phyloP scores from a whole-genome alignment of 257 asterid species.

The Leonotis leonurus region DNA sequence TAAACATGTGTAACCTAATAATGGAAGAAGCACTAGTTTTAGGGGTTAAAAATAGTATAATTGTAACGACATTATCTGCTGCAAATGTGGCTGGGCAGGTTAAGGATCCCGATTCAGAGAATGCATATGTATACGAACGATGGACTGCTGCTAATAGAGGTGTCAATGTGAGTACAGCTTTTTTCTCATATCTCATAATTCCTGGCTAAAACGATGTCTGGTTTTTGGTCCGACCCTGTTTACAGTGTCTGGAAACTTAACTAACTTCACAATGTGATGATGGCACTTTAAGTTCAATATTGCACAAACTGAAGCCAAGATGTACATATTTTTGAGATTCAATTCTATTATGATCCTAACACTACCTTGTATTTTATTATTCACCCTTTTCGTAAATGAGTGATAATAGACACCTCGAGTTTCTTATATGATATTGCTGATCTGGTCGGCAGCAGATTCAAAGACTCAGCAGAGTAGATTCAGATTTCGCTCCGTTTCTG shows the following conservation, averaged over 20 bases:
- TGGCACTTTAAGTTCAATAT: not conserved
- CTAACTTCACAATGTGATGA: not conserved
- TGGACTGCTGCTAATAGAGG: conserved; percentile 48
- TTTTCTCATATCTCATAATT: not conserved
- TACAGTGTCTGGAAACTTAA: not conserved
- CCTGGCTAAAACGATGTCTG: no score
- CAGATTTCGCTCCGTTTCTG: conserved; percentile 87
- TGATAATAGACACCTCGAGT: not conserved
- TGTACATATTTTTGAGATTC: not conserved
- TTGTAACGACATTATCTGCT: not conserved
- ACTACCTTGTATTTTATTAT: not conserved
- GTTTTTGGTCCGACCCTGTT: no score
- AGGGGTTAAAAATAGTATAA: not conserved
- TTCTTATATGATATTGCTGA: conserved; percentile 1
- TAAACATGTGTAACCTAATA: conserved; percentile 15
- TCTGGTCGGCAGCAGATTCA: conserved; percentile 38
- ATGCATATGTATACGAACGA: conserved; percentile 35
- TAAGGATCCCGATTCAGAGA: conserved; percentile 71
- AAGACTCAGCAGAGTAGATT: conserved; percentile 83
- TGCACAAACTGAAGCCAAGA: not conserved
- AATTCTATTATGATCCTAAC: not conserved
- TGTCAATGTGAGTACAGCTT: conserved; percentile 38
- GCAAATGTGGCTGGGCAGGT: conserved; percentile 42
- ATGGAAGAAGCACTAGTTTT: not conserved
- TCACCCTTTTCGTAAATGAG: not conserved